These are phyloP conservation scores for Canariomyces notabilis DNA, from an alignment of 2,329 filamentous ascomycete species.

Conservation along the genomic window DNA sequence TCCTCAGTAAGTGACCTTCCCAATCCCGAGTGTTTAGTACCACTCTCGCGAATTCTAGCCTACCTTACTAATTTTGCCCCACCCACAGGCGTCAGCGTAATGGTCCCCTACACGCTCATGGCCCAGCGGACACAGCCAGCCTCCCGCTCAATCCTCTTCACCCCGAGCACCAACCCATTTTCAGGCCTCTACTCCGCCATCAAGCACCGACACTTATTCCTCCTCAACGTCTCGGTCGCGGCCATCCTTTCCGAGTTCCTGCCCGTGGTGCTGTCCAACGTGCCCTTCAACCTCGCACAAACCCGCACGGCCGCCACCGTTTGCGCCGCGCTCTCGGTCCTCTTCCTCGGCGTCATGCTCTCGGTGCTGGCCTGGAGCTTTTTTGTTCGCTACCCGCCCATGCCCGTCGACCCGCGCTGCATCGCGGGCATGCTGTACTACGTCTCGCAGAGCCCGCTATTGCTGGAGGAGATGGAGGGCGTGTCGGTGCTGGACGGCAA, in stretches of 20 bases:
- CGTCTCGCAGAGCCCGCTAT: slow-evolving; percentile 27
- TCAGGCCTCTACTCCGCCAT: slow-evolving; percentile 39
- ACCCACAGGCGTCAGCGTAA: slow-evolving; percentile 39
- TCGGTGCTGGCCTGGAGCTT: slow-evolving; percentile 37
- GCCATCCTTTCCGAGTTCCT: slow-evolving; percentile 46
- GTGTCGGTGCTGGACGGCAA: slow-evolving; percentile 24
- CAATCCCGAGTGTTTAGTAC: too few species aligned
- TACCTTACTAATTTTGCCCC: not conserved
- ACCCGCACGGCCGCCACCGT: slow-evolving; percentile 35
- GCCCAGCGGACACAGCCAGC: slow-evolving; percentile 31
- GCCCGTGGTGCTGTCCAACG: slow-evolving; percentile 45
- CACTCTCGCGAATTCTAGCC: too few species aligned
- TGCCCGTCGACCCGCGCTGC: slow-evolving; percentile 44
- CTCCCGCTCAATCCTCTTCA: slow-evolving; percentile 37
- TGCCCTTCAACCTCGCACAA: slow-evolving; percentile 42
- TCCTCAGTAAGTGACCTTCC: slow-evolving; percentile 29
- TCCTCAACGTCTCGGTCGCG: slow-evolving; percentile 37
- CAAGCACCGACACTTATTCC: slow-evolving; percentile 34
- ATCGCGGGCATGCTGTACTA: slow-evolving; percentile 44
- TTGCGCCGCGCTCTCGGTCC: slow-evolving; percentile 37
- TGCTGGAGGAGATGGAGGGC: slow-evolving; percentile 28
- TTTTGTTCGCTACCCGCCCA: slow-evolving; percentile 38
- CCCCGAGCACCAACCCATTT: slow-evolving; percentile 41
- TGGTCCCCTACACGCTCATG: slow-evolving; percentile 42
- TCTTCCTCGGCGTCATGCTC: slow-evolving; percentile 40